Evolutionary conservation across 2,329 filamentous ascomycete genomes (phyloP), one percentile per base, ranked within the genome.

Genomic region (Paraconiothyrium brasiliense): DNA sequence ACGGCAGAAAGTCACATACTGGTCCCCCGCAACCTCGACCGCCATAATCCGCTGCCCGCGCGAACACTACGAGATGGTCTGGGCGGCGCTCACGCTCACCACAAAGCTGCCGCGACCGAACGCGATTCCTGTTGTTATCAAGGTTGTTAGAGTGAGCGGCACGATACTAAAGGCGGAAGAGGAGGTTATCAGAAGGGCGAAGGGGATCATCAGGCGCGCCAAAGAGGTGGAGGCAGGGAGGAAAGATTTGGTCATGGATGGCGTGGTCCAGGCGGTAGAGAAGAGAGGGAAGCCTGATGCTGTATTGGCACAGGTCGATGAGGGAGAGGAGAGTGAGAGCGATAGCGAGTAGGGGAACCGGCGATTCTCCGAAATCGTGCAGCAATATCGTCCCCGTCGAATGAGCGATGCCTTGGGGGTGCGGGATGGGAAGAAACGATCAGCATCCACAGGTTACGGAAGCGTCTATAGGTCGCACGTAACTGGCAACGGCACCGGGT

Each of bases 131-230:
- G 97, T 94, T 71, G 90, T 94, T 1, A 91, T 97, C 65, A 89
- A 90, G 49, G 93, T 99, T 14, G 87, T 97, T 7, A 86, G 92
- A 63, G 92, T 97, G 14, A 95, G 92, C 67, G 95, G 94, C 16
- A 99, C 95, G 3, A 97, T 99, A 72, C 90, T 90, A 69, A 97
- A 97, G 79, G 90, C 89, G 2, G 94, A 98, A 79, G 90, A 97
- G 75, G 94, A 97, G 78, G 93, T 93, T 39, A 91, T 98, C 71
- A 86, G 89, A 4, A 85, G 92, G 62, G 92, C 93, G 46, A 89
- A 91, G 68, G 83, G 85, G 59, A 86, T 93, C 59, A 89, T 97
- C 62, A 82, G 91, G 47, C 86, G 88, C 34, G 89, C 90, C 56
- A 86, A 86, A 73, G 85, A 85, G 32, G 83, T 60, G 43, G 68